Evolutionary conservation across 176 grass and related monocot species (phyloP).

Genomic region (Avena eriantha): DNA sequence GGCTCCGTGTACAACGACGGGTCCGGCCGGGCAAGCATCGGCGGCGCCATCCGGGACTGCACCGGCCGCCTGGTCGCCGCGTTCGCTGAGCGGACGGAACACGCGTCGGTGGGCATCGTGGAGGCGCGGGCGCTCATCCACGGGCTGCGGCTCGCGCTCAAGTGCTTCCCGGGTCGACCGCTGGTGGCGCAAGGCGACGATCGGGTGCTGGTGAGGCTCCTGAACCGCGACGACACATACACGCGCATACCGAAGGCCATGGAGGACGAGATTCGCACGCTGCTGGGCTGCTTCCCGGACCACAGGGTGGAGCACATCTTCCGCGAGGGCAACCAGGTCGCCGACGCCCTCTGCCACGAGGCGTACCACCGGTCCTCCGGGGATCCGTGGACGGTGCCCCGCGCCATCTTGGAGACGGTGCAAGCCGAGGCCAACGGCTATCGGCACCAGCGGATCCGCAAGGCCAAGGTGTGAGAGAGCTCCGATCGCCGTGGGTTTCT

Average conservation of each 20-base stretch:
- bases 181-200: conserved; percentile 29
- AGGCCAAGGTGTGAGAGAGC: neutral
- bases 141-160: neutral
- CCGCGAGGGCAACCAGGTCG: conserved; percentile 9
- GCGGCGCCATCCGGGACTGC: neutral
- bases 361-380: neutral
- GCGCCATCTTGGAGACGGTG: neutral
- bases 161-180: no score
- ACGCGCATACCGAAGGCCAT: neutral
- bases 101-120: neutral
- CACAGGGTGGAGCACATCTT: neutral
- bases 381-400: neutral
- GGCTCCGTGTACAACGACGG: neutral
- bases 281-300: neutral
- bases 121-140: neutral
- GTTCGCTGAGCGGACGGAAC: neutral
- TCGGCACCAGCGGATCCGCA: neutral
- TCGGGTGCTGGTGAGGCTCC: conserved; percentile 3
- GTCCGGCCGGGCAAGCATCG: neutral
- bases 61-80: neutral
- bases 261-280: neutral
- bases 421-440: neutral
- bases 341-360: neutral
- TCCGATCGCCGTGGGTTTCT: neutral
- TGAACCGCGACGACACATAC: neutral